phyloP scores from a whole-genome alignment of 2,329 filamentous ascomycete species.

The Raffaelea deltoideospora region DNA sequence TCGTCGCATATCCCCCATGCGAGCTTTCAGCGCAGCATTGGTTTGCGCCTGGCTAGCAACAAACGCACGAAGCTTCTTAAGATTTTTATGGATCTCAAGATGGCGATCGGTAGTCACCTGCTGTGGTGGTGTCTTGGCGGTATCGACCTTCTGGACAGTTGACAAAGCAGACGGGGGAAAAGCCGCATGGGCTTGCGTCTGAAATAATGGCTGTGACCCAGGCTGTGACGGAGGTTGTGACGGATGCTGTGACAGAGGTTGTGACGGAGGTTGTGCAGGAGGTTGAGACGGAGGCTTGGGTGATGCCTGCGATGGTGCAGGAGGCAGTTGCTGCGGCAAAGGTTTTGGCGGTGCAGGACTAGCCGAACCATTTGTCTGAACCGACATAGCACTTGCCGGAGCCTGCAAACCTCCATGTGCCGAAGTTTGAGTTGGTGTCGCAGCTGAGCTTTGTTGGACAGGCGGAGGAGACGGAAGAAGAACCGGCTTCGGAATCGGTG shows the following conservation, averaged over 20 bases:
- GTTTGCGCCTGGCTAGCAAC: slow-evolving; percentile 37
- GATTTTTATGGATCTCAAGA: slow-evolving; percentile 45
- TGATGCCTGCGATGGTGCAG: not conserved
- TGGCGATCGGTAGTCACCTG: slow-evolving; percentile 35
- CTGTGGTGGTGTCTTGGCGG: no score
- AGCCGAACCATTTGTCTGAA: no score
- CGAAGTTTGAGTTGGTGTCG: no score
- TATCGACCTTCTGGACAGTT: no score
- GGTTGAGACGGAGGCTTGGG: slow-evolving; percentile 2
- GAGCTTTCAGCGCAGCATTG: slow-evolving; percentile 43
- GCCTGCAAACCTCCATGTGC: no score
- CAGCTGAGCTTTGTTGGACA: no score
- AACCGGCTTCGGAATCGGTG: slow-evolving; percentile 13
- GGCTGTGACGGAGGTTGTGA: no score
- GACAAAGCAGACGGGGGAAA: no score
- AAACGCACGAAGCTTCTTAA: slow-evolving; percentile 41
- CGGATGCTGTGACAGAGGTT: no score
- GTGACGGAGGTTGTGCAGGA: not conserved
- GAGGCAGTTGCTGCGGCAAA: not conserved
- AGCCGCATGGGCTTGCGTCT: no score
- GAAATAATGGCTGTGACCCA: no score
- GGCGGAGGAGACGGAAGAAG: slow-evolving; percentile 1
- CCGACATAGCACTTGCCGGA: no score
- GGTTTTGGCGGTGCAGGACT: not conserved
- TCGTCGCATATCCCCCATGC: slow-evolving; percentile 56